Evolutionary conservation across 1,284 basidiomycete genomes (phyloP).

Genomic region (Ceratobasidium sp.): DNA sequence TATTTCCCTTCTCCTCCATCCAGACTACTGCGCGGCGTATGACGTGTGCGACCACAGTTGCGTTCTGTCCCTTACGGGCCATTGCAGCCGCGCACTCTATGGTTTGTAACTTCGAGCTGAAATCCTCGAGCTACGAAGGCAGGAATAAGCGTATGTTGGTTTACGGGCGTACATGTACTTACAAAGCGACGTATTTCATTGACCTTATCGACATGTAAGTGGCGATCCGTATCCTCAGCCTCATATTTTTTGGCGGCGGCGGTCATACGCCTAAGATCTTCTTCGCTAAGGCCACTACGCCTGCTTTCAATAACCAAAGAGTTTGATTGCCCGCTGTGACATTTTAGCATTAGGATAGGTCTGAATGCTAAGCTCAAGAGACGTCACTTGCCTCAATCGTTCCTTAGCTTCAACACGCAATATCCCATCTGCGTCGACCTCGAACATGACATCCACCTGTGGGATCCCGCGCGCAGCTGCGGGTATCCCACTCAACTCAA

Average conservation of each 20-base stretch:
- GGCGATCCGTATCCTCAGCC: slow-evolving; percentile 85
- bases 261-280: slow-evolving; percentile 94
- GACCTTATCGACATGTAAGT: slow-evolving; percentile 88
- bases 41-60: slow-evolving; percentile 70
- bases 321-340: slow-evolving; percentile 81
- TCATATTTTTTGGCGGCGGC: slow-evolving; percentile 91
- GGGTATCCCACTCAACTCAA: slow-evolving; percentile 96
- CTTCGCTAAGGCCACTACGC: slow-evolving; percentile 84
- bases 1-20: slow-evolving; percentile 85
- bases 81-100: slow-evolving; percentile 91
- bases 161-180: not conserved
- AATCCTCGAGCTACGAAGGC: slow-evolving; percentile 67
- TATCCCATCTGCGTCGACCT: slow-evolving; percentile 97
- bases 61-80: slow-evolving; percentile 91
- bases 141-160: not conserved
- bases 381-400: not conserved
- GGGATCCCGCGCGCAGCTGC: slow-evolving; percentile 97
- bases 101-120: slow-evolving; percentile 90
- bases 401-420: slow-evolving; percentile 56
- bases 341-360: not conserved
- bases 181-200: slow-evolving; percentile 83
- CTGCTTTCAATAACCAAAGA: slow-evolving; percentile 90
- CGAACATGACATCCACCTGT: slow-evolving; percentile 95
- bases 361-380: too few relatives aligned
- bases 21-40: slow-evolving; percentile 93